phyloP scores from a whole-genome alignment of 768 basidiomycete species.

The Asterophora lycoperdoides region DNA sequence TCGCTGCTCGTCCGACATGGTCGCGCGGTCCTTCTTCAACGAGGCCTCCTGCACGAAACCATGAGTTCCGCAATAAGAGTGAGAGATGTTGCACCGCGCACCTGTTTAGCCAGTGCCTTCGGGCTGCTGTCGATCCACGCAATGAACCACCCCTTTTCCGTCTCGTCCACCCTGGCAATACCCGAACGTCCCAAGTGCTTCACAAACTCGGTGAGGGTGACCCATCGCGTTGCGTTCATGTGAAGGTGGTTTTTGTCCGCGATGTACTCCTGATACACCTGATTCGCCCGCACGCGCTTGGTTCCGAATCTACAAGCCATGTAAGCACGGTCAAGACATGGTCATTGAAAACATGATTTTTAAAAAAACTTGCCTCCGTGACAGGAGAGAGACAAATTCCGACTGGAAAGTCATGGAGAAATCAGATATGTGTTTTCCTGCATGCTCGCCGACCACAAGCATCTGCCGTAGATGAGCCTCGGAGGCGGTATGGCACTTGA shows the following conservation, averaged over 20 bases:
- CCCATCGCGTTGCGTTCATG: constrained; percentile 99
- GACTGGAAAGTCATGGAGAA: constrained; percentile 87
- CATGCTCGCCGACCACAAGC: constrained; percentile 94
- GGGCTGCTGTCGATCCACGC: constrained; percentile 97
- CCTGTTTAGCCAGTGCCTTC: constrained; percentile 87
- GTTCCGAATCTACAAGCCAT: constrained; percentile 69
- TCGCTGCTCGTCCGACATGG: constrained; percentile 91
- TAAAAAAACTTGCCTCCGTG: constrained; percentile 56
- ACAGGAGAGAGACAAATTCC: constrained; percentile 88
- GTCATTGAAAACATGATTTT: too few relatives aligned
- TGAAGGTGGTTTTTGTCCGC: constrained; percentile 90
- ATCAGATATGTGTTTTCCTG: constrained; percentile 86
- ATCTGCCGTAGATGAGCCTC: constrained; percentile 94
- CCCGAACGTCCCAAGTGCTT: constrained; percentile 86
- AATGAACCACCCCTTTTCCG: constrained; percentile 97
- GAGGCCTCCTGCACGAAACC: constrained; percentile 59
- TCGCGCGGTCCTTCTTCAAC: constrained; percentile 87
- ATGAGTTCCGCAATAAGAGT: constrained; percentile 1
- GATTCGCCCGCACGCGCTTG: constrained; percentile 91
- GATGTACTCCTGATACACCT: constrained; percentile 97
- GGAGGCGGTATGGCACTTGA: constrained; percentile 89
- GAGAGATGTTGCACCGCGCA: constrained; percentile 28
- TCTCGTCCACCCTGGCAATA: constrained; percentile 91
- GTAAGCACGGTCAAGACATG: not conserved
- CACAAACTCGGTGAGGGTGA: constrained; percentile 93